Conservation (phyloP, 2,329 filamentous ascomycete species). For the Alternaria ventricosa region DNA sequence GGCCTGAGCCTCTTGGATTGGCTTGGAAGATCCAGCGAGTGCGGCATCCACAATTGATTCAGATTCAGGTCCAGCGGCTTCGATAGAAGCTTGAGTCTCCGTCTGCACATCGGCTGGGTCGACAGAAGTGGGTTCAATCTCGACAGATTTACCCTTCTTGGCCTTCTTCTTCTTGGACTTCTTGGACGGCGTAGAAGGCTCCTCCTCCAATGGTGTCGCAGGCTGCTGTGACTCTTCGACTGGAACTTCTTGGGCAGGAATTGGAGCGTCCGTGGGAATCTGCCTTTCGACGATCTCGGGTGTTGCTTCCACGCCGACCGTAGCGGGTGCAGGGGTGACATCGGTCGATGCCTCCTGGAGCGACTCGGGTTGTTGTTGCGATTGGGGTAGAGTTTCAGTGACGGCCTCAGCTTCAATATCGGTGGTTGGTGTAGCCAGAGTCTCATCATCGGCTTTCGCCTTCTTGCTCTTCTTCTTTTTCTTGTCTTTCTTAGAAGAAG, state of each 20-base stretch:
- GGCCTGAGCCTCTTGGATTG: neutral
- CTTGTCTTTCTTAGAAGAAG: slow-evolving; percentile 32
- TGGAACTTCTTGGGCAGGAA: neutral
- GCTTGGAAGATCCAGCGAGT: neutral
- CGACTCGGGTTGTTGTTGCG: neutral
- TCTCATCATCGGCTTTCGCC: slow-evolving; percentile 10
- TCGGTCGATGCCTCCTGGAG: neutral
- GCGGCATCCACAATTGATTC: neutral
- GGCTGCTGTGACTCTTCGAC: slow-evolving; percentile 6
- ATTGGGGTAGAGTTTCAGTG: neutral
- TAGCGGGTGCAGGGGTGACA: neutral
- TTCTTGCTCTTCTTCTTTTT: slow-evolving; percentile 39
- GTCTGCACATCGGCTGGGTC: neutral
- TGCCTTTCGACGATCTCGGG: neutral
- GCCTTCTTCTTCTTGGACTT: slow-evolving; percentile 53
- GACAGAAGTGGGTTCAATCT: neutral
- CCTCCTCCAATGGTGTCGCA: slow-evolving; percentile 10
- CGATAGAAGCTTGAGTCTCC: neutral
- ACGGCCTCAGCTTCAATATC: neutral
- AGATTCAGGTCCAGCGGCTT: neutral
- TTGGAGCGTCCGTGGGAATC: neutral
- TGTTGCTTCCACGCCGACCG: neutral
- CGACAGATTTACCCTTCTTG: slow-evolving; percentile 18
- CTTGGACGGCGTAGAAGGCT: slow-evolving; percentile 40
- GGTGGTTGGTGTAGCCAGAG: neutral